Evolutionary conservation across 495 filamentous ascomycete genomes (phyloP).

Genomic region (Chaetomidium leptoderma): DNA sequence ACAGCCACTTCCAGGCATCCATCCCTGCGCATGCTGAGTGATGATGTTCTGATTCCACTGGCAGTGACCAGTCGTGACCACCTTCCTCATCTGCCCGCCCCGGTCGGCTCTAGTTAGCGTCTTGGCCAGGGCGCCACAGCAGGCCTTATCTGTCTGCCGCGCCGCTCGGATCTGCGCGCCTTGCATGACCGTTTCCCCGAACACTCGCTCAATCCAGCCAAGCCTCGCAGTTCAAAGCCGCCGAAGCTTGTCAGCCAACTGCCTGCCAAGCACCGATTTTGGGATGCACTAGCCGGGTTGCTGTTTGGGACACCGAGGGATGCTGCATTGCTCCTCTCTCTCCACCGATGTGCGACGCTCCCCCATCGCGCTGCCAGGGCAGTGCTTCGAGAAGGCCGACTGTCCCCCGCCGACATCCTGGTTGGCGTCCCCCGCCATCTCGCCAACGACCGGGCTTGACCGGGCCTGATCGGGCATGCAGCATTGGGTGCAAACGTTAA

Average conservation of each 20-base stretch:
- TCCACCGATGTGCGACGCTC: neutral
- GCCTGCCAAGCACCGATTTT: neutral
- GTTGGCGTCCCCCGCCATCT: neutral
- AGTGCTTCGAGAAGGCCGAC: neutral
- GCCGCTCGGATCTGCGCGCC: neutral
- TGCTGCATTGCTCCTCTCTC: neutral
- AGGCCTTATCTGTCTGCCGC: neutral
- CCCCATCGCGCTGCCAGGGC: neutral
- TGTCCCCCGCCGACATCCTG: neutral
- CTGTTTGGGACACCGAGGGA: slow-evolving; percentile 13
- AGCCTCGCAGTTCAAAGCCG: neutral
- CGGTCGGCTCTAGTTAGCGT: neutral
- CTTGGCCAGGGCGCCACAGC: slow-evolving; percentile 1
- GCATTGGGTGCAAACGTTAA: too few species aligned
- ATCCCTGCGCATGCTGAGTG: neutral
- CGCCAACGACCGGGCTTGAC: neutral
- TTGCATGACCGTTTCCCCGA: neutral
- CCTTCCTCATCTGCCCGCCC: slow-evolving; percentile 11
- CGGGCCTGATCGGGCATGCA: neutral
- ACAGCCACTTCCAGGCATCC: neutral
- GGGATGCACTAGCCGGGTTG: neutral
- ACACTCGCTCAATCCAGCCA: neutral
- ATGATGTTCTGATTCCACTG: neutral
- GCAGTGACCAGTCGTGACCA: slow-evolving; percentile 1
- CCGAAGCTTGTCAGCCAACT: neutral